Base-by-base conservation (phyloP, 2,329 filamentous ascomycete species). In the Talaromyces sp. region DNA sequence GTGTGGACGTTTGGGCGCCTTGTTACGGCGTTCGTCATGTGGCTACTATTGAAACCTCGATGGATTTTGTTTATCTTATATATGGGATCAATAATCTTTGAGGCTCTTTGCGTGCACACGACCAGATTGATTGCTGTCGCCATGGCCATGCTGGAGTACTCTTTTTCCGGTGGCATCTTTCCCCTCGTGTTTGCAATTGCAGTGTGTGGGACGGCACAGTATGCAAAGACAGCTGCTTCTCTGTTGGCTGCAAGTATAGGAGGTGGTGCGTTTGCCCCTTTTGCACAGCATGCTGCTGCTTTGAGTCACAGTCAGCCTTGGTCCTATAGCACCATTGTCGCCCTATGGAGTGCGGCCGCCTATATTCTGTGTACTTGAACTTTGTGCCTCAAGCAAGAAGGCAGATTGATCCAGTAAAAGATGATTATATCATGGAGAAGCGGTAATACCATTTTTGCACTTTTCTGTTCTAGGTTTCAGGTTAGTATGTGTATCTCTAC, bases 91-190 rank as follows among this genome's bases (percentile, higher is more conserved):
- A 81, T 88, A 56, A 73, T 84, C 24, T 84, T 84, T 68, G 73
- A 80, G 2, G 79, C 79, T 0, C 78, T 86, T 5, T 81, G 79
- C 31, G 87, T 86, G 81, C 78, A 80, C 64, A 76, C 80, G 1
- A 72, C 74, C 2, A 82, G 82, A 11, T 68, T 74, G 4, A 72
- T 76, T 1, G 82, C 80, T 5, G 75, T 84, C 3, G 78, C 79
- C 2, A 79, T 84, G 72, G 73, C 81, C 16, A 76, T 85, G 57
- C 75, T 88, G 68, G 70, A 84, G 56, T 86, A 83, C 71, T 82
- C 87, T 68, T 86, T 87, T 68, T 84, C 88, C 74, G 85, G 85
- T 11, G 85, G 86, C 4, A 76, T 84, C 3, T 89, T 87, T 74
- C 80, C 83, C 31, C 81, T 86, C 54, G 84, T 87, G 61, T 89